A percentile compares a stretch with the other conserved stretches of the same genome.
Conservation (phyloP, 1,139 yeast species). For the Debaryomyces psychrophilus region DNA sequence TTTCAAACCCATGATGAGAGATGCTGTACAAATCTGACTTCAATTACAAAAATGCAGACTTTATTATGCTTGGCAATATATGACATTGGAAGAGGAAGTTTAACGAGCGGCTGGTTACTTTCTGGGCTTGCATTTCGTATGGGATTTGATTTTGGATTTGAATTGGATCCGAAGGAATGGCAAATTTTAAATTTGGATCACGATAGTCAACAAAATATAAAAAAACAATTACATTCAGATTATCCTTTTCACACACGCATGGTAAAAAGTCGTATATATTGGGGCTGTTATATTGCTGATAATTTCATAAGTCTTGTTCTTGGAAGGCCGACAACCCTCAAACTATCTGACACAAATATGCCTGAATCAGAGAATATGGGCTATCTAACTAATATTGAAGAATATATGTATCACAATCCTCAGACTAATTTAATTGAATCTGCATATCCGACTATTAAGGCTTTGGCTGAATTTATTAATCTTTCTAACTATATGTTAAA, state of each 20-base stretch:
- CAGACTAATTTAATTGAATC: slow-evolving; percentile 11
- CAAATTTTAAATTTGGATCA: slow-evolving; percentile 8
- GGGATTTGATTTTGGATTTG: slow-evolving; percentile 17
- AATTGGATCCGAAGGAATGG: slow-evolving; percentile 19
- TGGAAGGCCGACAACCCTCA: slow-evolving; percentile 18
- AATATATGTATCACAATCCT: slow-evolving; percentile 16
- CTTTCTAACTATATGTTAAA: slow-evolving; percentile 16
- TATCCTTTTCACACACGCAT: slow-evolving; percentile 16
- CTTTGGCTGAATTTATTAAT: slow-evolving; percentile 13
- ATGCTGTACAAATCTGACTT: slow-evolving; percentile 12
- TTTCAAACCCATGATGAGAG: slow-evolving; percentile 10
- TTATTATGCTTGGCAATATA: slow-evolving; percentile 16
- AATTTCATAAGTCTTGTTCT: slow-evolving; percentile 17
- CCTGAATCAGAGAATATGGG: slow-evolving; percentile 19
- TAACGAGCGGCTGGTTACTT: slow-evolving; percentile 17
- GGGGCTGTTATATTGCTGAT: slow-evolving; percentile 19
- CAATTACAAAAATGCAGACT: slow-evolving; percentile 16
- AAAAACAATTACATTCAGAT: slow-evolving; percentile 11
- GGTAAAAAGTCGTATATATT: slow-evolving; percentile 17
- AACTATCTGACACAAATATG: slow-evolving; percentile 15
- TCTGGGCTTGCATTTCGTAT: slow-evolving; percentile 18
- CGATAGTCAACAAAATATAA: not conserved
- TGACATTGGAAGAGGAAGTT: slow-evolving; percentile 7
- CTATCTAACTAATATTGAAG: slow-evolving; percentile 18
- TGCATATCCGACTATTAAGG: slow-evolving; percentile 16